Percentiles rank a stretch among this genome's conserved stretches.
phyloP scores from a whole-genome alignment of 1,284 basidiomycete species.

The Gymnopus androsaceus region DNA sequence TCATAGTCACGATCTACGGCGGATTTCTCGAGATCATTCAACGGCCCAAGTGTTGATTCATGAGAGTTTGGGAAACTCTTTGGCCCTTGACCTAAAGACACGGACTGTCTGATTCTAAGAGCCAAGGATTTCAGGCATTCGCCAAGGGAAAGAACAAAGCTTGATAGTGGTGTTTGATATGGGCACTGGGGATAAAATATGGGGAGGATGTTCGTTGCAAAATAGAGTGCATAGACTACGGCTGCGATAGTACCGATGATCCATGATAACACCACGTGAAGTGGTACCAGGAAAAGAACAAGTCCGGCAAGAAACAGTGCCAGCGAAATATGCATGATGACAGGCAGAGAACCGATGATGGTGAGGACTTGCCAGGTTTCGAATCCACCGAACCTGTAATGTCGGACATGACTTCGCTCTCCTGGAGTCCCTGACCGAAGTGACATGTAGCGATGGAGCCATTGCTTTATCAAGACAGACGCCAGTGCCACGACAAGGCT shows the following conservation, averaged over 20 bases:
- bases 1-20: background rate
- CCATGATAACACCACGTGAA: background rate
- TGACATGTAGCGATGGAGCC: slow-evolving; percentile 1
- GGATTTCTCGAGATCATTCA: background rate
- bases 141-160: background rate
- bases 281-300: background rate
- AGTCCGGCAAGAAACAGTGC: slow-evolving; percentile 10
- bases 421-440: background rate
- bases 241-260: background rate
- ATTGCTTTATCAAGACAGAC: slow-evolving; percentile 10
- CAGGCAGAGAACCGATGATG: slow-evolving; percentile 5
- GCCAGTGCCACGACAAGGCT: background rate
- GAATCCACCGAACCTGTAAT: background rate
- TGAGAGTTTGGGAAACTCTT: background rate
- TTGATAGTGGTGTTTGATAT: background rate
- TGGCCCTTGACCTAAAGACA: background rate
- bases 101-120: background rate
- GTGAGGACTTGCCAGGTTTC: background rate
- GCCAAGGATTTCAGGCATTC: background rate
- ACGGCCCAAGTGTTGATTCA: background rate
- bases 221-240: background rate
- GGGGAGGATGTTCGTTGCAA: background rate
- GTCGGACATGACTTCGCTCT: background rate
- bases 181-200: background rate
- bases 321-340: slow-evolving; percentile 10